These are phyloP conservation scores for Rubus parviflorus DNA, from an alignment of 306 rosid species.

Conservation along the genomic window DNA sequence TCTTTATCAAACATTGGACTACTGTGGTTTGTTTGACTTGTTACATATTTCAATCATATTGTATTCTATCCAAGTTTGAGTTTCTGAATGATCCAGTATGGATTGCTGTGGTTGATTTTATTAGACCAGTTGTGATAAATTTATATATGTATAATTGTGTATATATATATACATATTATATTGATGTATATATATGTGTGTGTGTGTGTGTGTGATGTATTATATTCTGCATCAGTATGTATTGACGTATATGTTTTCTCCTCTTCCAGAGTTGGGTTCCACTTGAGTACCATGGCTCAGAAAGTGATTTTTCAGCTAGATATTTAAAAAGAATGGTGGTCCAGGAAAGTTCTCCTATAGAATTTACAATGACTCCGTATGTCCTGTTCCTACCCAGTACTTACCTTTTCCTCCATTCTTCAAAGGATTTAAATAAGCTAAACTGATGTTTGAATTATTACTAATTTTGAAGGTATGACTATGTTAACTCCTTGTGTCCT, in stretches of 20 bases:
- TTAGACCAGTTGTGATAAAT: neutral
- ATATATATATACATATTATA: neutral
- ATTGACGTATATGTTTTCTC: constrained; percentile 9
- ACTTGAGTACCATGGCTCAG: constrained; percentile 75
- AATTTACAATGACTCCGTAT: constrained; percentile 75
- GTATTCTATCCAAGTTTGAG: neutral
- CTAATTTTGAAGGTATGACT: constrained; percentile 57
- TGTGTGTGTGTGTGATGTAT: neutral
- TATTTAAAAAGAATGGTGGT: constrained; percentile 67
- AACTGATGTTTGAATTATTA: constrained; percentile 20
- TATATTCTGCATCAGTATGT: neutral
- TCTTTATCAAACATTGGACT: neutral
- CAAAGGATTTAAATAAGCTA: neutral
- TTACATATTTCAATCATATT: neutral
- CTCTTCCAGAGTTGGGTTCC: constrained; percentile 71
- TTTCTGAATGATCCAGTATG: neutral
- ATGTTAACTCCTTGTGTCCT: constrained; percentile 73
- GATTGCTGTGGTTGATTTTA: neutral
- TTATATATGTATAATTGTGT: too few relatives aligned
- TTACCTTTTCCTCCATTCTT: neutral
- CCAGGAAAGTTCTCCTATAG: constrained; percentile 55
- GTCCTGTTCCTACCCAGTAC: constrained; percentile 19
- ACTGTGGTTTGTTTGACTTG: neutral
- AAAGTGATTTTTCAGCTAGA: constrained; percentile 65
- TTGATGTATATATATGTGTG: too few relatives aligned